phyloP scores from a whole-genome alignment of 192 early-diverging fungal genomes.

The Coemansia sp. region DNA sequence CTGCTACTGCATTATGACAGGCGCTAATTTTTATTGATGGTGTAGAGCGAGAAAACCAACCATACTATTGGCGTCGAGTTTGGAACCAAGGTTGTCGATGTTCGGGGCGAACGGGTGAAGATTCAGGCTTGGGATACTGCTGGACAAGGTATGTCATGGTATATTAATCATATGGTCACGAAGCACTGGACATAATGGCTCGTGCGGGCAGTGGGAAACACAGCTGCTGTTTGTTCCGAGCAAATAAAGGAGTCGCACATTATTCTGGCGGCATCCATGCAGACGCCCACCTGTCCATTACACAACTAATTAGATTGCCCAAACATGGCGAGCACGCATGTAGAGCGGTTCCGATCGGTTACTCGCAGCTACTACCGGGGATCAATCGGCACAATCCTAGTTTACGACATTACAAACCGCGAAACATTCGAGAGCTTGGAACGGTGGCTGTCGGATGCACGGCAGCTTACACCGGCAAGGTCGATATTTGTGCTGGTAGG shows the following conservation, averaged over 20 bases:
- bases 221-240: not conserved
- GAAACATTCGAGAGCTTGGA: constrained; percentile 63
- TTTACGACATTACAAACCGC: constrained; percentile 77
- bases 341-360: constrained; percentile 64
- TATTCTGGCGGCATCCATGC: not conserved
- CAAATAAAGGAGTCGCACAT: not conserved
- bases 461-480: constrained; percentile 64
- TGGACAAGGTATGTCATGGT: constrained; percentile 56
- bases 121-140: constrained; percentile 78
- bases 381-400: constrained; percentile 72
- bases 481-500: constrained; percentile 72
- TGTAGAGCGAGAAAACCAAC: constrained; percentile 60
- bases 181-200: not conserved
- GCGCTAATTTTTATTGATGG: constrained; percentile 1
- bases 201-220: not conserved
- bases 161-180: not conserved
- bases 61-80: constrained; percentile 84
- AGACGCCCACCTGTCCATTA: not conserved
- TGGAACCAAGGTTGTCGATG: constrained; percentile 68
- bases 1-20: not conserved
- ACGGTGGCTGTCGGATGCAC: constrained; percentile 68
- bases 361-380: constrained; percentile 81
- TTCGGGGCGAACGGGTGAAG: constrained; percentile 66
- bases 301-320: not conserved
- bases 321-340: not conserved